These are phyloP conservation scores for Hortiboletus campestris DNA, from an alignment of 768 basidiomycete species.

Conservation along the genomic window DNA sequence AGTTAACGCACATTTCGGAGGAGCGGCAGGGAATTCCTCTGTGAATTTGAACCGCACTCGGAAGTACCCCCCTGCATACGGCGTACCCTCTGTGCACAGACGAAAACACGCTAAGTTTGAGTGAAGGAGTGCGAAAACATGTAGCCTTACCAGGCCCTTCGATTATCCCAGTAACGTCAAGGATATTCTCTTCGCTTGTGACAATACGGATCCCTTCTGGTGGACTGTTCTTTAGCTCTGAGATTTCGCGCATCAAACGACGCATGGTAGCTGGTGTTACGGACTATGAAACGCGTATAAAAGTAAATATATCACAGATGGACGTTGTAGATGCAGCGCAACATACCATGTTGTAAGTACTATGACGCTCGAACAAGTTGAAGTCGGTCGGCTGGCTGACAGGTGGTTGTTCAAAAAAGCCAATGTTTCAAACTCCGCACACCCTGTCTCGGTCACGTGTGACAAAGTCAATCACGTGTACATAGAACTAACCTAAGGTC, in stretches of 20 bases:
- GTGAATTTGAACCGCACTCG: conserved; percentile 83
- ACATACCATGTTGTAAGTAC: conserved; percentile 24
- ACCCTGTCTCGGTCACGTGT: conserved; percentile 24
- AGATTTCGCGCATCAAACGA: conserved; percentile 84
- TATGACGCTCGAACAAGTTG: conserved; percentile 6
- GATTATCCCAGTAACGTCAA: conserved; percentile 84
- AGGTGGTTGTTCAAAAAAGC: conserved; percentile 24
- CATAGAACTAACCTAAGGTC: too few species aligned
- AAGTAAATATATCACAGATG: neutral
- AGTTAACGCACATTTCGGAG: conserved; percentile 77
- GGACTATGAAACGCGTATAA: conserved; percentile 28
- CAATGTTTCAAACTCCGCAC: conserved; percentile 27
- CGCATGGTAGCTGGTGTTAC: conserved; percentile 63
- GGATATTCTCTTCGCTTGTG: conserved; percentile 83
- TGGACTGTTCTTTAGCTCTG: conserved; percentile 75
- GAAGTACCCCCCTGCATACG: conserved; percentile 73
- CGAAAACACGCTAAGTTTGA: conserved; percentile 3
- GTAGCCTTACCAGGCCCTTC: conserved; percentile 77
- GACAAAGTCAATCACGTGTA: conserved; percentile 29
- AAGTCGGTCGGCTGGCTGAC: conserved; percentile 14
- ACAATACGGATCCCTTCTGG: conserved; percentile 92
- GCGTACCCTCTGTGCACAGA: conserved; percentile 52
- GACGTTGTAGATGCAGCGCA: neutral
- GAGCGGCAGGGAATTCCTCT: conserved; percentile 89
- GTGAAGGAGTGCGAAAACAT: neutral